These are phyloP conservation scores for Coemansia sp. DNA, from an alignment of 192 early-diverging fungal genomes.

Conservation along the genomic window DNA sequence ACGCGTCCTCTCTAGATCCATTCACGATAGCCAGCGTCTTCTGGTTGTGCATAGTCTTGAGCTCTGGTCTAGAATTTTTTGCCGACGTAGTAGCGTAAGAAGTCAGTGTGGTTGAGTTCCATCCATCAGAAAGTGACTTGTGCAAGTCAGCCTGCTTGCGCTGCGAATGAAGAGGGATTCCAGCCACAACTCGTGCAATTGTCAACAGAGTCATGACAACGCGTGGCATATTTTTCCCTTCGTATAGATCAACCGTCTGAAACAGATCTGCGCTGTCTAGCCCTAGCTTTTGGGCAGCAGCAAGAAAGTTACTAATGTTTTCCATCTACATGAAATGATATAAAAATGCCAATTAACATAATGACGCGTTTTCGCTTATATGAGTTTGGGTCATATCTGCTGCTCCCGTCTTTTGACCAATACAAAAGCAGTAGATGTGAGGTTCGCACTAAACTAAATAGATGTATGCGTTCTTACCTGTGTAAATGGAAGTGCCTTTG, in stretches of 20 bases:
- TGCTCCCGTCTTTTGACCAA: neutral
- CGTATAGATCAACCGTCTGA: slow-evolving; percentile 78
- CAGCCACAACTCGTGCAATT: slow-evolving; percentile 63
- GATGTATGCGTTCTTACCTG: slow-evolving; percentile 45
- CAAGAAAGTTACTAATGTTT: slow-evolving; percentile 76
- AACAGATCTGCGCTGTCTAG: slow-evolving; percentile 74
- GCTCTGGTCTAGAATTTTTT: slow-evolving; percentile 14
- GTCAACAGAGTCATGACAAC: slow-evolving; percentile 76
- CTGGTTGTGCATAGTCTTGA: slow-evolving; percentile 32
- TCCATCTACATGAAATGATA: slow-evolving; percentile 67
- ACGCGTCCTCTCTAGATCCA: neutral
- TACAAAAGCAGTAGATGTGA: neutral
- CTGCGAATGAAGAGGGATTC: slow-evolving; percentile 50
- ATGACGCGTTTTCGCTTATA: neutral
- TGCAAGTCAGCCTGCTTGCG: slow-evolving; percentile 35
- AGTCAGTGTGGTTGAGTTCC: slow-evolving; percentile 49
- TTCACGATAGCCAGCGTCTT: slow-evolving; percentile 30
- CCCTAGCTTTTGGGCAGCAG: slow-evolving; percentile 71
- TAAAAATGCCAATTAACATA: neutral
- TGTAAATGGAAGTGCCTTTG: slow-evolving; percentile 71
- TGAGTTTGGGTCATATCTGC: neutral
- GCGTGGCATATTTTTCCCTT: slow-evolving; percentile 76
- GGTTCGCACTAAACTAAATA: neutral
- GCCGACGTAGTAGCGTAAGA: slow-evolving; percentile 10
- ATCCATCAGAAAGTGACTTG: slow-evolving; percentile 36